phyloP scores from a whole-genome alignment of 148 eudicot genomes.

The Fallopia convolvulus region DNA sequence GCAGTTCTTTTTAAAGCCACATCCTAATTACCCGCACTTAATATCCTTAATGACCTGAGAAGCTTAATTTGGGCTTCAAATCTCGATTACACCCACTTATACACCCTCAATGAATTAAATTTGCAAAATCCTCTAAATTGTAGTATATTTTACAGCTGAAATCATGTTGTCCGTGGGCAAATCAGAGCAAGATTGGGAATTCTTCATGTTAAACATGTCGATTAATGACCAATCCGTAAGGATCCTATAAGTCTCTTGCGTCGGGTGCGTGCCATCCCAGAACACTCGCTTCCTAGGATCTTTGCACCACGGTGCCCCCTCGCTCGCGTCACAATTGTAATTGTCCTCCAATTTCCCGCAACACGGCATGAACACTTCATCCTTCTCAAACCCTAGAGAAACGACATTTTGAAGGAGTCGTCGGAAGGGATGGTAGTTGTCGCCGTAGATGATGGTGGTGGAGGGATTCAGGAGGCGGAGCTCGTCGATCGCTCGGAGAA shows the following conservation, averaged over 20 bases:
- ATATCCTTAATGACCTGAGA: too few species aligned
- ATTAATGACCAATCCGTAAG: neutral
- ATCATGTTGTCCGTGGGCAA: neutral
- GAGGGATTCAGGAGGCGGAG: neutral
- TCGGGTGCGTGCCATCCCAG: constrained; percentile 10
- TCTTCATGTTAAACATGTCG: neutral
- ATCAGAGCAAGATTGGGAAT: neutral
- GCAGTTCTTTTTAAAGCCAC: too few species aligned
- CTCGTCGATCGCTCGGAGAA: neutral
- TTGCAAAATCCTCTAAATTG: neutral
- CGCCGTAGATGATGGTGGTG: neutral
- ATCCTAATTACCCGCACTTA: too few species aligned
- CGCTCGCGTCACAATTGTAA: neutral
- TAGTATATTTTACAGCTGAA: neutral
- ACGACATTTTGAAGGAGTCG: constrained; percentile 2
- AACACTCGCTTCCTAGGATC: neutral
- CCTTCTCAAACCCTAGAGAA: neutral
- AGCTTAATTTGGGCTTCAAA: too few species aligned
- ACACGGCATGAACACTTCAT: neutral
- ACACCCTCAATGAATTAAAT: neutral
- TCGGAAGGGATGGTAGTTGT: constrained; percentile 2
- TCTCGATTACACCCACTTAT: neutral
- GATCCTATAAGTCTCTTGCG: neutral
- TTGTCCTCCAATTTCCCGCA: neutral
- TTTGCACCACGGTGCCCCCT: constrained; percentile 9